Evolutionary conservation across 352 stramenopile genomes (phyloP).

Genomic region (Globisporangium orthogonon): DNA sequence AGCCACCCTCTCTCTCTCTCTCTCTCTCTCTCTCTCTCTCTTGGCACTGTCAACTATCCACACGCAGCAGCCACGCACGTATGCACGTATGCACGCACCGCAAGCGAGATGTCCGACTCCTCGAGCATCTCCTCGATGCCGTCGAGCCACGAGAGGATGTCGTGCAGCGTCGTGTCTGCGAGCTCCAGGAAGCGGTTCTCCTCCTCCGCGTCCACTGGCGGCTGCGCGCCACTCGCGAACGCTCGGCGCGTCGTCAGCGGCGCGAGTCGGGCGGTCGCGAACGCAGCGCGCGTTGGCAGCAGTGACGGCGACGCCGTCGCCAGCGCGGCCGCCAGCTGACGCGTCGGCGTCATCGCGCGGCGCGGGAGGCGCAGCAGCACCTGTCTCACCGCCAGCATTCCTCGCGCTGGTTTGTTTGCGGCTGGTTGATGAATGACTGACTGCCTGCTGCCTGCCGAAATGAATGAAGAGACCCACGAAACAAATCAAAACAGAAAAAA

Average conservation of each 20-base stretch:
- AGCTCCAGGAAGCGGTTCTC: conserved; percentile 79
- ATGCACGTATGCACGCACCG: conserved; percentile 29
- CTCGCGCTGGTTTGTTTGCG: background rate
- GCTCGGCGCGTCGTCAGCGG: background rate
- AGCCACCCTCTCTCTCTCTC: background rate
- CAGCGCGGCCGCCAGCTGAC: background rate
- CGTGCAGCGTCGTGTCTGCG: conserved; percentile 63
- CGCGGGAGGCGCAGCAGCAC: conserved; percentile 6
- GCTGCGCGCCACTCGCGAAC: background rate
- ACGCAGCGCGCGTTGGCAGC: background rate
- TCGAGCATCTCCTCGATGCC: conserved; percentile 84
- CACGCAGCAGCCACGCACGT: too few species aligned
- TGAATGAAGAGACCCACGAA: too few species aligned
- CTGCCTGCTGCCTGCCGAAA: too few species aligned
- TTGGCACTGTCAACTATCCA: too few species aligned
- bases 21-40: background rate
- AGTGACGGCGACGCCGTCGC: background rate
- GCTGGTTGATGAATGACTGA: too few species aligned
- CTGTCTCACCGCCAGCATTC: conserved; percentile 1
- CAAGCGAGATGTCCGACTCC: conserved; percentile 72
- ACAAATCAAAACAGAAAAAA: too few species aligned
- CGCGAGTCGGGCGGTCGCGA: background rate
- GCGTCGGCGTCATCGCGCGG: conserved; percentile 1
- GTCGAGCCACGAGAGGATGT: conserved; percentile 74
- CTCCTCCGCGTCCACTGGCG: conserved; percentile 24